These are phyloP conservation scores for Diaporthe velutina DNA, from an alignment of 2,329 filamentous ascomycete genomes.

Conservation along the genomic window DNA sequence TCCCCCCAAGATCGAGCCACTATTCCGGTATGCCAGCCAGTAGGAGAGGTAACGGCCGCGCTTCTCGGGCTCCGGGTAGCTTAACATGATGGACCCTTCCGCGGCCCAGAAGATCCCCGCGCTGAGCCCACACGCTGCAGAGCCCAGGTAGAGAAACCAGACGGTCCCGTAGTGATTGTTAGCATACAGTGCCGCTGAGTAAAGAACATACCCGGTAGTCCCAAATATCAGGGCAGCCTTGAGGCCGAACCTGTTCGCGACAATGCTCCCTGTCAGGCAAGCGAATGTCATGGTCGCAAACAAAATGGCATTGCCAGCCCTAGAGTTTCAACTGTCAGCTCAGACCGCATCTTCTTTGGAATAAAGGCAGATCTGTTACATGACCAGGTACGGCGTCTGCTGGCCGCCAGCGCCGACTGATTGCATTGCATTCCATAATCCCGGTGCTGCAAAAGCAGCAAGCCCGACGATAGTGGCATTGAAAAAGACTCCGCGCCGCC, in stretches of 20 bases:
- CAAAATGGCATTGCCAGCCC: slow-evolving; percentile 52
- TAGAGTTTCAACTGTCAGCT: slow-evolving; percentile 22
- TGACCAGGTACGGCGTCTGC: slow-evolving; percentile 47
- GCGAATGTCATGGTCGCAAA: slow-evolving; percentile 52
- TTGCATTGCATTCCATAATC: slow-evolving; percentile 49
- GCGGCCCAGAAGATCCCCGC: slow-evolving; percentile 46
- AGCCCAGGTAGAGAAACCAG: slow-evolving; percentile 43
- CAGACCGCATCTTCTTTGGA: too few relatives aligned
- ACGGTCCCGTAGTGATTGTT: slow-evolving; percentile 49
- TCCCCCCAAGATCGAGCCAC: slow-evolving; percentile 37
- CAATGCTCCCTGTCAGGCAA: slow-evolving; percentile 49
- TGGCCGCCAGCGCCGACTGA: slow-evolving; percentile 47
- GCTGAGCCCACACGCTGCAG: slow-evolving; percentile 43
- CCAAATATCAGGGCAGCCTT: slow-evolving; percentile 50
- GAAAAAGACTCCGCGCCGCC: slow-evolving; percentile 47
- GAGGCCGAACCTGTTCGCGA: slow-evolving; percentile 51
- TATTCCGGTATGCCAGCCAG: slow-evolving; percentile 43
- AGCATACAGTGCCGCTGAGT: slow-evolving; percentile 52
- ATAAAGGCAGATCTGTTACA: slow-evolving; percentile 37
- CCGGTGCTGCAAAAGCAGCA: slow-evolving; percentile 47
- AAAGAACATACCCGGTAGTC: slow-evolving; percentile 51
- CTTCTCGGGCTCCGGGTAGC: slow-evolving; percentile 40
- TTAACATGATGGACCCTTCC: slow-evolving; percentile 47
- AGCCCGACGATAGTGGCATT: slow-evolving; percentile 45
- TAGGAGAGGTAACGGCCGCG: slow-evolving; percentile 41